These are phyloP conservation scores for Boletus vinaceobasis DNA, from an alignment of 768 basidiomycete genomes.

Conservation along the genomic window DNA sequence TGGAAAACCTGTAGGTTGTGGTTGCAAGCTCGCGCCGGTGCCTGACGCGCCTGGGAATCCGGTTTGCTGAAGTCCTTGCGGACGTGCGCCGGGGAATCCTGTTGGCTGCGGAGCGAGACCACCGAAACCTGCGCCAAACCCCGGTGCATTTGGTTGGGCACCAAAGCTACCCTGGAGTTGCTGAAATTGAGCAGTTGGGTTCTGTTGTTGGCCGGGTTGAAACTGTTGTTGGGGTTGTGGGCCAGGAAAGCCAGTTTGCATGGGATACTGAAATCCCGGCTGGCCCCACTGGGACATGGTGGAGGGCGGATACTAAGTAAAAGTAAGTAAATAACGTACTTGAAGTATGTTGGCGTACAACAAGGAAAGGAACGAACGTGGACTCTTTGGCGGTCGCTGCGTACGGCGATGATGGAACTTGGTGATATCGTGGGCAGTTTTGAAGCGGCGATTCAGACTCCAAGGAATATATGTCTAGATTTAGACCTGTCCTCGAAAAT, in stretches of 20 bases:
- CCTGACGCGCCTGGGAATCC: slow-evolving; percentile 41
- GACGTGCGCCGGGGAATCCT: slow-evolving; percentile 41
- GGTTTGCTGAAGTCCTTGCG: slow-evolving; percentile 41
- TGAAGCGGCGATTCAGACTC: slow-evolving; percentile 16
- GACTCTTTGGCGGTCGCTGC: neutral
- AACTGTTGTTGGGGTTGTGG: slow-evolving; percentile 46
- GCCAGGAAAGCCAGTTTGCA: slow-evolving; percentile 64
- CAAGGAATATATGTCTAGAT: slow-evolving; percentile 1
- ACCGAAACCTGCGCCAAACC: slow-evolving; percentile 33
- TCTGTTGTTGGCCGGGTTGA: slow-evolving; percentile 33
- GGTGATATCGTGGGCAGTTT: slow-evolving; percentile 7
- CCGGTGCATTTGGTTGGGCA: slow-evolving; percentile 23
- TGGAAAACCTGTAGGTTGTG: slow-evolving; percentile 52
- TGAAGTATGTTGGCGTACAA: neutral
- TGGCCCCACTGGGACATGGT: slow-evolving; percentile 80
- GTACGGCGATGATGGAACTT: neutral
- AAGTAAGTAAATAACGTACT: neutral
- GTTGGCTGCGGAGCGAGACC: slow-evolving; percentile 62
- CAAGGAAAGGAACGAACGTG: neutral
- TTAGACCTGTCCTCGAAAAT: slow-evolving; percentile 4
- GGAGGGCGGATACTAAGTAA: neutral
- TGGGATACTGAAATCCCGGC: slow-evolving; percentile 67
- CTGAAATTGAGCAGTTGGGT: slow-evolving; percentile 37
- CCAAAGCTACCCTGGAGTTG: slow-evolving; percentile 37
- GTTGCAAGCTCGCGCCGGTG: slow-evolving; percentile 35